phyloP scores from a whole-genome alignment of 495 filamentous ascomycete species.

The Sphaerosporella brunnea region DNA sequence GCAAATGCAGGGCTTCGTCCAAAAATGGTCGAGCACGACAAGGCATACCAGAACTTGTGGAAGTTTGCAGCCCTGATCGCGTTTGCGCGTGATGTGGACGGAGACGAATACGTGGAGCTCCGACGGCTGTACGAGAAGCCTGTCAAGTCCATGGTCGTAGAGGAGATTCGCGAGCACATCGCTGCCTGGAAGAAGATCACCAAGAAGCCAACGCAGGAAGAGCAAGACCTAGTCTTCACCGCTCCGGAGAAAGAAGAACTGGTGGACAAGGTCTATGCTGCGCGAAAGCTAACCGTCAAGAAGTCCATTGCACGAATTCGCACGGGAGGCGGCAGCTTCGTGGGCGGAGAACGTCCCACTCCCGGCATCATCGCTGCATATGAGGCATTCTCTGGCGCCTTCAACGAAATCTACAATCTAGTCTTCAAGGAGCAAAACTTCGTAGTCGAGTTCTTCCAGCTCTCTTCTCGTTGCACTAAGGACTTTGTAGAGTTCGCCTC shows the following conservation, averaged over 20 bases:
- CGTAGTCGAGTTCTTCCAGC: constrained; percentile 79
- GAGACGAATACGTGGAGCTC: constrained; percentile 58
- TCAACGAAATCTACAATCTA: constrained; percentile 61
- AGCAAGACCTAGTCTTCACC: constrained; percentile 66
- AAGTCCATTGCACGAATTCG: constrained; percentile 65
- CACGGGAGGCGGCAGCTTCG: constrained; percentile 43
- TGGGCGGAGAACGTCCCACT: constrained; percentile 32
- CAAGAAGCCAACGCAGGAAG: constrained; percentile 64
- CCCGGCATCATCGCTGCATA: constrained; percentile 39
- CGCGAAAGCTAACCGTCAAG: constrained; percentile 83
- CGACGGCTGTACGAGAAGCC: constrained; percentile 63
- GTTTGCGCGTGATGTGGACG: constrained; percentile 68
- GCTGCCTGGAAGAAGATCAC: constrained; percentile 68
- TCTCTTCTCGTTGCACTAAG: constrained; percentile 52
- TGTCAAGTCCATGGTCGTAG: constrained; percentile 56
- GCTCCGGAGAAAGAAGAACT: constrained; percentile 66
- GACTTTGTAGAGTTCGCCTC: constrained; percentile 71
- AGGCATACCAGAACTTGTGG: constrained; percentile 48
- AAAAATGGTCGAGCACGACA: constrained; percentile 28
- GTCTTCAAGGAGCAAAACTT: constrained; percentile 90
- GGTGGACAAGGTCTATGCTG: constrained; percentile 50
- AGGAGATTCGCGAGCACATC: constrained; percentile 63
- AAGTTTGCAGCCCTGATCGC: constrained; percentile 67
- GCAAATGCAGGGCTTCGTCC: constrained; percentile 10
- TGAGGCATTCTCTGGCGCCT: constrained; percentile 64